Evolutionary conservation across 371 early-diverging fungal genomes (phyloP).

Genomic region (Rhizopus delemar): DNA sequence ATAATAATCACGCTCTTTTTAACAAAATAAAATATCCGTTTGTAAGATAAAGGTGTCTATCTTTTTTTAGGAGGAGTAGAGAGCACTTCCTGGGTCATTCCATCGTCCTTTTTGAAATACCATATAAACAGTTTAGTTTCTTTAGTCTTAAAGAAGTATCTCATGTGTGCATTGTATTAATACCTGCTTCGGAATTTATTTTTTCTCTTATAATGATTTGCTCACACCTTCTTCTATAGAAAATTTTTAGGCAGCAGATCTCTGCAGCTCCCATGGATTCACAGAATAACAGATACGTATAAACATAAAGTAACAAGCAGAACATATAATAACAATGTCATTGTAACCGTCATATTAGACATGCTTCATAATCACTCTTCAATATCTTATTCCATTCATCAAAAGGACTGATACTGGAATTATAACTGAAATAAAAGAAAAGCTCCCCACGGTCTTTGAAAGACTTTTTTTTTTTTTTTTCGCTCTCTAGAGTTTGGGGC

Average conservation of each 20-base stretch:
- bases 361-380: slow-evolving; percentile 22
- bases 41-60: too few relatives aligned
- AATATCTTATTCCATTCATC: neutral
- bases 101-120: slow-evolving; percentile 38
- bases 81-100: slow-evolving; percentile 34
- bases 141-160: slow-evolving; percentile 5
- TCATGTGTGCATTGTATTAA: neutral
- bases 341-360: slow-evolving; percentile 86
- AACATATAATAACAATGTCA: slow-evolving; percentile 88
- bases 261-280: slow-evolving; percentile 78
- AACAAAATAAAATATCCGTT: too few relatives aligned
- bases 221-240: slow-evolving; percentile 92
- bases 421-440: neutral
- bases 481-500: neutral
- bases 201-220: slow-evolving; percentile 9
- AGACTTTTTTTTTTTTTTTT: neutral
- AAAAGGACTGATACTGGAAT: neutral
- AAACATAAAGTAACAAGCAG: slow-evolving; percentile 87
- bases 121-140: slow-evolving; percentile 31
- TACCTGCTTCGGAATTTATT: neutral
- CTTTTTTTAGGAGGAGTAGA: slow-evolving; percentile 6
- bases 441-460: slow-evolving; percentile 4
- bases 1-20: slow-evolving; percentile 11
- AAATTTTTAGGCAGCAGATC: slow-evolving; percentile 66
- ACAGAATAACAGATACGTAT: slow-evolving; percentile 88